These are phyloP conservation scores for Orbilia javanica DNA, from an alignment of 2,329 filamentous ascomycete species.

Conservation along the genomic window DNA sequence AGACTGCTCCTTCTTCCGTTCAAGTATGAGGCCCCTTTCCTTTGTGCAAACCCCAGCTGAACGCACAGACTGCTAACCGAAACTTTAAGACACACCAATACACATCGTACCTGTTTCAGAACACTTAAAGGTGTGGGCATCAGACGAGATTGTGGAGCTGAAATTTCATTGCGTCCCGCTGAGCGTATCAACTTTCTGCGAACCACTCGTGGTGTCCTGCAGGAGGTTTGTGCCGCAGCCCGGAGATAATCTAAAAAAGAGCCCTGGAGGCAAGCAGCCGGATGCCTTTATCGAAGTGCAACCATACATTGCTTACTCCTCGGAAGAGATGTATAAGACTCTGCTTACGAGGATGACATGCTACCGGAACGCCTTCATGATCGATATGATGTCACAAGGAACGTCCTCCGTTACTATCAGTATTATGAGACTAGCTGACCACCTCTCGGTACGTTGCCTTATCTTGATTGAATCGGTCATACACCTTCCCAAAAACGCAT, in stretches of 20 bases:
- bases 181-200: slow-evolving; percentile 39
- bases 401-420: slow-evolving; percentile 45
- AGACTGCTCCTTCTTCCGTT: slow-evolving; percentile 54
- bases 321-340: slow-evolving; percentile 54
- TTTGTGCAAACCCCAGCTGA: neutral
- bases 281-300: slow-evolving; percentile 44
- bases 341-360: slow-evolving; percentile 47
- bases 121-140: slow-evolving; percentile 49
- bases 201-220: slow-evolving; percentile 47
- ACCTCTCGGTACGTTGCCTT: slow-evolving; percentile 46
- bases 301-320: slow-evolving; percentile 49
- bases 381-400: slow-evolving; percentile 48
- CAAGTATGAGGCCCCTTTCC: slow-evolving; percentile 16
- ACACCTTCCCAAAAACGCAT: slow-evolving; percentile 31
- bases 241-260: slow-evolving; percentile 56
- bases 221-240: slow-evolving; percentile 48
- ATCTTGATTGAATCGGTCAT: neutral
- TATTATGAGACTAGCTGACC: slow-evolving; percentile 53
- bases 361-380: slow-evolving; percentile 54
- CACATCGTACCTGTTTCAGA: slow-evolving; percentile 56
- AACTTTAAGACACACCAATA: slow-evolving; percentile 43
- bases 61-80: slow-evolving; percentile 13
- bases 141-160: slow-evolving; percentile 26
- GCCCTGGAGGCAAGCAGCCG: slow-evolving; percentile 45
- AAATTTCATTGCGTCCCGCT: slow-evolving; percentile 51